Percentiles rank a stretch among this genome's conserved stretches.
These are phyloP conservation scores for Alternaria panax DNA, from an alignment of 2,329 filamentous ascomycete genomes.

Conservation along the genomic window DNA sequence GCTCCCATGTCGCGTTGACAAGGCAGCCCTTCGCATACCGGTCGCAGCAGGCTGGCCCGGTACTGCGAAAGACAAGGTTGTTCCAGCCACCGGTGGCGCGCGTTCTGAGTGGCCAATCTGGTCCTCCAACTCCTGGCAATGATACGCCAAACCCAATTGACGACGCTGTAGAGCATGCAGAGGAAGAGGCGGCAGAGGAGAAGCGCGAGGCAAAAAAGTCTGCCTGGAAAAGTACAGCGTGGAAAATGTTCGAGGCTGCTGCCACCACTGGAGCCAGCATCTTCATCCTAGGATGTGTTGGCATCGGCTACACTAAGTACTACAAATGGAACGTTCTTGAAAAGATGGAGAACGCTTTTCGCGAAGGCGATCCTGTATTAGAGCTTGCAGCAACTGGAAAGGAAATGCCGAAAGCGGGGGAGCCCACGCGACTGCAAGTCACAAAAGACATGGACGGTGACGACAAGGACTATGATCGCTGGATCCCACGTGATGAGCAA, in stretches of 20 bases:
- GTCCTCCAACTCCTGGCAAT: conserved; percentile 47
- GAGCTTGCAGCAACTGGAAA: conserved; percentile 63
- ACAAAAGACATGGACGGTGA: conserved; percentile 45
- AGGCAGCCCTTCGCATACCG: conserved; percentile 22
- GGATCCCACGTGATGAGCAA: conserved; percentile 88
- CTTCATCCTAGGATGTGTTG: conserved; percentile 56
- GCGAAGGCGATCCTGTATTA: conserved; percentile 87
- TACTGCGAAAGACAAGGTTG: conserved; percentile 16
- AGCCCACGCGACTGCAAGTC: conserved; percentile 28
- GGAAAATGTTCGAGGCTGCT: conserved; percentile 62
- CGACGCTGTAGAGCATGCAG: conserved; percentile 44
- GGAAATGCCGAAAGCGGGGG: conserved; percentile 35
- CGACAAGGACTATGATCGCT: conserved; percentile 68
- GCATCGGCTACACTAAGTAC: conserved; percentile 58
- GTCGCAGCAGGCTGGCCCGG: conserved; percentile 37
- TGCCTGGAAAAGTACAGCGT: conserved; percentile 52
- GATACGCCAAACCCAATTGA: conserved; percentile 50
- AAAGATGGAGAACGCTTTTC: conserved; percentile 93
- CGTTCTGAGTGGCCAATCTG: conserved; percentile 44
- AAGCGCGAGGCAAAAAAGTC: conserved; percentile 24
- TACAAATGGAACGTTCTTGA: conserved; percentile 92
- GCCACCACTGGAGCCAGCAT: conserved; percentile 61
- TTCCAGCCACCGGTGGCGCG: conserved; percentile 25
- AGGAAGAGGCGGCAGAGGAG: conserved; percentile 11
- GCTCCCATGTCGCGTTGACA: conserved; percentile 28